phyloP scores from a whole-genome alignment of 164 flowering plant species.

The Vitis rupestris region DNA sequence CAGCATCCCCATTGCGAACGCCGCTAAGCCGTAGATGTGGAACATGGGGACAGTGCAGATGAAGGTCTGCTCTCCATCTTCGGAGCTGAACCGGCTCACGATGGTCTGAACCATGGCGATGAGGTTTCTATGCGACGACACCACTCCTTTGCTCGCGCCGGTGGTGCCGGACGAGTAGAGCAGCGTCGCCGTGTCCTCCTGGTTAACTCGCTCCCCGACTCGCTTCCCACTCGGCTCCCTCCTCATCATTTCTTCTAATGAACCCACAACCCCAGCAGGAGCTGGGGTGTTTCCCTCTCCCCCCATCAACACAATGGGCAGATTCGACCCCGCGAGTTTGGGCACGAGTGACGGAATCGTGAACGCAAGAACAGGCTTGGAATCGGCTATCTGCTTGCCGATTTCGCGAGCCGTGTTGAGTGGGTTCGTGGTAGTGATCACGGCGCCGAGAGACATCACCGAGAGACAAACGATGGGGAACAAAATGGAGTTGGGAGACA shows the following conservation, averaged over 20 bases:
- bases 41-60: slow-evolving; percentile 93
- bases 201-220: slow-evolving; percentile 48
- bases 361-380: slow-evolving; percentile 76
- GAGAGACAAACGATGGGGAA: slow-evolving; percentile 79
- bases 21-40: slow-evolving; percentile 85
- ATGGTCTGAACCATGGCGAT: slow-evolving; percentile 70
- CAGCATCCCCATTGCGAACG: slow-evolving; percentile 51
- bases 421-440: slow-evolving; percentile 89
- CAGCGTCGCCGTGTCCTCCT: slow-evolving; percentile 78
- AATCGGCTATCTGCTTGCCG: slow-evolving; percentile 68
- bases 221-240: slow-evolving; percentile 34
- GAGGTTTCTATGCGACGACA: slow-evolving; percentile 65
- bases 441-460: slow-evolving; percentile 81
- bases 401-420: slow-evolving; percentile 82
- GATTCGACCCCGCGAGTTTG: slow-evolving; percentile 53
- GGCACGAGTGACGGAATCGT: slow-evolving; percentile 50
- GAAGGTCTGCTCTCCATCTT: slow-evolving; percentile 37
- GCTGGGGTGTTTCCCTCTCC: neutral
- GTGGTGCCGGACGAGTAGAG: slow-evolving; percentile 95
- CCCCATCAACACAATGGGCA: slow-evolving; percentile 56
- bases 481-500: slow-evolving; percentile 84
- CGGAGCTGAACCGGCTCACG: slow-evolving; percentile 31
- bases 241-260: slow-evolving; percentile 43
- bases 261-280: slow-evolving; percentile 23
- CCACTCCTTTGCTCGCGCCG: slow-evolving; percentile 92